These are phyloP conservation scores for Syncephalastrum sp. DNA, from an alignment of 371 early-diverging fungal species.

Conservation along the genomic window DNA sequence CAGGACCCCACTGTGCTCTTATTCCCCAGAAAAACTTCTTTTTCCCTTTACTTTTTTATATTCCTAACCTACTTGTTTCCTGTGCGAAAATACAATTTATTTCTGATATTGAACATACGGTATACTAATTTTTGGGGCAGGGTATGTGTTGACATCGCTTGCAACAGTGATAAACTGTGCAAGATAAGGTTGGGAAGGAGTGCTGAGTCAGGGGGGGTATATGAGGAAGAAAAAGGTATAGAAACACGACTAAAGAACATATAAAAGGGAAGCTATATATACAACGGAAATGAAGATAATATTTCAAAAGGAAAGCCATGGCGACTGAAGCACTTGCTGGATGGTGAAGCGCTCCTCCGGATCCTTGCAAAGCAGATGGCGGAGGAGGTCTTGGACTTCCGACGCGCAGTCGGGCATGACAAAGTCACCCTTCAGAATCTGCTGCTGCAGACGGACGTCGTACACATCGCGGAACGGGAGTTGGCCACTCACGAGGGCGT, in stretches of 20 bases:
- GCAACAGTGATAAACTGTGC: not conserved
- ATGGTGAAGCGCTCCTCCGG: slow-evolving; percentile 24
- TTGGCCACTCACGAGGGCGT: slow-evolving; percentile 65
- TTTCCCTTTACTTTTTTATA: too few species aligned
- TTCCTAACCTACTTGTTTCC: too few species aligned
- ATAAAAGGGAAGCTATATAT: slow-evolving; percentile 8
- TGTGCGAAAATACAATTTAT: too few species aligned
- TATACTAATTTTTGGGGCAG: not conserved
- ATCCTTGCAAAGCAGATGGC: slow-evolving; percentile 21
- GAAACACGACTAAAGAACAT: too few species aligned
- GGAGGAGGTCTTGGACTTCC: slow-evolving; percentile 20
- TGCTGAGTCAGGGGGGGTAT: not conserved
- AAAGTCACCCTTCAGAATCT: slow-evolving; percentile 56
- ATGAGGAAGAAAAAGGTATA: too few species aligned
- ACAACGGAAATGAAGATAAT: not conserved
- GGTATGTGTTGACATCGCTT: not conserved
- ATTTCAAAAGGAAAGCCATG: slow-evolving; percentile 25
- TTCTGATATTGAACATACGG: too few species aligned
- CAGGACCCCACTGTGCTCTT: not conserved
- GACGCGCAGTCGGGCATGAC: slow-evolving; percentile 34
- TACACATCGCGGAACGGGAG: slow-evolving; percentile 82
- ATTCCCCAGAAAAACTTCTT: too few species aligned
- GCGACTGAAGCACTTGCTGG: slow-evolving; percentile 22
- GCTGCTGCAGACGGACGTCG: slow-evolving; percentile 67
- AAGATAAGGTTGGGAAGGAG: not conserved